Evolutionary conservation across 176 grass and related monocot species (phyloP).

Genomic region (Avena atlantica): DNA sequence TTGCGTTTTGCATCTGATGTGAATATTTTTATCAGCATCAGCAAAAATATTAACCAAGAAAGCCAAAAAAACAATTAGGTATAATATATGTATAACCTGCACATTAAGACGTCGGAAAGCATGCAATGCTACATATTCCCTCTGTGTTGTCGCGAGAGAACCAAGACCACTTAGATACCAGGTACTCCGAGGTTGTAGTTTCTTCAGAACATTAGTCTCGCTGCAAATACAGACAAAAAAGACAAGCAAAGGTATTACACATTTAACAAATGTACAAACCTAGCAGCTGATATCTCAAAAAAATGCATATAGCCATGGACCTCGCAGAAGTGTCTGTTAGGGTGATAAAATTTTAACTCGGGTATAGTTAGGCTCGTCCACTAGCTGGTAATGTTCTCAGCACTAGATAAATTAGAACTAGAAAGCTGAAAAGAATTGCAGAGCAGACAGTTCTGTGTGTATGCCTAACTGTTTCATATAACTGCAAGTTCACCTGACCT

Average conservation of each 20-base stretch:
- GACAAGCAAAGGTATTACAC: conserved; percentile 7
- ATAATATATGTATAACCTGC: conserved; percentile 59
- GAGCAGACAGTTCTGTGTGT: background rate
- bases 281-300: conserved; percentile 11
- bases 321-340: conserved; percentile 7
- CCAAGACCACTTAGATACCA: conserved; percentile 92
- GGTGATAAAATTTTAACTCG: background rate
- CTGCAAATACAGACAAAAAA: conserved; percentile 30
- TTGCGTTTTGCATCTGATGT: conserved; percentile 96
- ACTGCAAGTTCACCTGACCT: background rate
- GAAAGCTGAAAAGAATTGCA: background rate
- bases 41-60: conserved; percentile 27
- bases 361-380: conserved; percentile 9
- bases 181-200: conserved; percentile 73
- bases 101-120: conserved; percentile 86
- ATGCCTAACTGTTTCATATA: background rate
- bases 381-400: background rate
- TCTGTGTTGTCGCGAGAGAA: conserved; percentile 97
- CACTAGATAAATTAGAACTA: conserved; percentile 19
- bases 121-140: conserved; percentile 96
- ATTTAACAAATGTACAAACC: conserved; percentile 15
- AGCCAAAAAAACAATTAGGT: background rate
- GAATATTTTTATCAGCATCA: conserved; percentile 36
- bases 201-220: conserved; percentile 77
- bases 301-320: conserved; percentile 10